Base-by-base conservation (phyloP, 23 red algal species). In the Gracilaria domingensis region DNA sequence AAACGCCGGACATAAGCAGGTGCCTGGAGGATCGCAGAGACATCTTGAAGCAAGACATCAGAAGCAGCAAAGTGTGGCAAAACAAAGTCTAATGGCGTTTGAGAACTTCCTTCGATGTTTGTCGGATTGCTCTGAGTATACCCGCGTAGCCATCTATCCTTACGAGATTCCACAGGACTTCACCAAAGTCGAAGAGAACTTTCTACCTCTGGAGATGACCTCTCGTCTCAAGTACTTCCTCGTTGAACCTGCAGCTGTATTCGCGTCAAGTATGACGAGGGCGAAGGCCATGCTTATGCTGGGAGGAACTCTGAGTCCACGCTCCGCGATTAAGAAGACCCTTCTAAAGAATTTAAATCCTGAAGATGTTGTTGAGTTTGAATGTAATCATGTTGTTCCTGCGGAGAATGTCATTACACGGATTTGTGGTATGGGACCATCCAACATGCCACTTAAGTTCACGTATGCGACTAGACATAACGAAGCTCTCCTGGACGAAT, bases 301-400 rank as follows among this genome's bases (percentile, higher is more conserved):
- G 24, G 97, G 97, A 34, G 97, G 97, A 1, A 99, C 97, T 12
- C 50, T 99, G 39, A 93, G 91, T 42, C 97, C 97, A 33, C 87
- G 92, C 32, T 79, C 51, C 16, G 65, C 91, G 8, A 87, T 85
- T 30, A 85, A 57, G 57, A 58, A 93, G 8, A 60, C 34, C 9
- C 66, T 82, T 35, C 75, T 88, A 16, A 59, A 59, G 44, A 17
- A 85, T 17, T 36, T 76, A 65, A 35, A 66, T 29, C 65, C n/a
- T 21, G 39, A n/a, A 35, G 64, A 59, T 8, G 29, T 88, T 74
- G 54, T 87, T 21, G 83, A 96, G 74, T 91, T 94, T 66, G 77
- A 91, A 30, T 96, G 88, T 58, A 85, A 81, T 47, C 97, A 99
- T 71, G 97, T 99, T 17, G 89, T 99, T 14, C 94, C 94, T 5